Conservation (phyloP, 73 alveolate species). For the Paramecium sonneborni region DNA sequence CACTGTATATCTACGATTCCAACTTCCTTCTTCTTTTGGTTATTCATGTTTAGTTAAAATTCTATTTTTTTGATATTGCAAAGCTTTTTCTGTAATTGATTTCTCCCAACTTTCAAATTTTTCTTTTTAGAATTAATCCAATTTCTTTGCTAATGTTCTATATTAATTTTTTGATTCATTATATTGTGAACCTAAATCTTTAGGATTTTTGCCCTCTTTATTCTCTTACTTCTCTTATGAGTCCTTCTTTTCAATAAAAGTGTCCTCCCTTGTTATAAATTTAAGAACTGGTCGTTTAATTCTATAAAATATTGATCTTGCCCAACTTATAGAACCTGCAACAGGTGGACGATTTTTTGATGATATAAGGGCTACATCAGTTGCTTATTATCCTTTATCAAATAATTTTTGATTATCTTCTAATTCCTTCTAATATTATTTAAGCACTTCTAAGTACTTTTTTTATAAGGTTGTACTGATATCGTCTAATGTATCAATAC, state of each 20-base stretch:
- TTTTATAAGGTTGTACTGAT: constrained; percentile 90
- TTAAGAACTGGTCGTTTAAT: constrained; percentile 94
- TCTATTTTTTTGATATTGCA: constrained; percentile 62
- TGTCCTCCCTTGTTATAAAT: constrained; percentile 67
- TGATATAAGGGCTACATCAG: constrained; percentile 96
- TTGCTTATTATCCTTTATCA: constrained; percentile 89
- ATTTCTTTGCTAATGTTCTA: constrained; percentile 87
- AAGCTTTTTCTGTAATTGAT: constrained; percentile 87
- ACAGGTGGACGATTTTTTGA: constrained; percentile 98
- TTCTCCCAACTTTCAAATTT: constrained; percentile 92
- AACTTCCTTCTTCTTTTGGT: neutral
- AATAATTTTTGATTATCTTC: constrained; percentile 88
- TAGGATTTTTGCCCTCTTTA: constrained; percentile 57
- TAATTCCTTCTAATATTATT: constrained; percentile 89
- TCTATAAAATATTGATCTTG: constrained; percentile 90
- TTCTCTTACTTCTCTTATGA: constrained; percentile 64
- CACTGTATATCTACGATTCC: constrained; percentile 73
- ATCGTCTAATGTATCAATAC: constrained; percentile 88
- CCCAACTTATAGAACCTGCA: constrained; percentile 99
- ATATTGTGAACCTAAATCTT: constrained; percentile 64
- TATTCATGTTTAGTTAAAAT: neutral
- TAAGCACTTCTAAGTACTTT: constrained; percentile 90
- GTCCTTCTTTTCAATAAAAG: neutral
- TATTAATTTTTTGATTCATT: constrained; percentile 86
- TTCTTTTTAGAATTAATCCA: constrained; percentile 86